Base-by-base conservation (phyloP, 331 rosid species). In the Rhamnella rubrinervis region DNA sequence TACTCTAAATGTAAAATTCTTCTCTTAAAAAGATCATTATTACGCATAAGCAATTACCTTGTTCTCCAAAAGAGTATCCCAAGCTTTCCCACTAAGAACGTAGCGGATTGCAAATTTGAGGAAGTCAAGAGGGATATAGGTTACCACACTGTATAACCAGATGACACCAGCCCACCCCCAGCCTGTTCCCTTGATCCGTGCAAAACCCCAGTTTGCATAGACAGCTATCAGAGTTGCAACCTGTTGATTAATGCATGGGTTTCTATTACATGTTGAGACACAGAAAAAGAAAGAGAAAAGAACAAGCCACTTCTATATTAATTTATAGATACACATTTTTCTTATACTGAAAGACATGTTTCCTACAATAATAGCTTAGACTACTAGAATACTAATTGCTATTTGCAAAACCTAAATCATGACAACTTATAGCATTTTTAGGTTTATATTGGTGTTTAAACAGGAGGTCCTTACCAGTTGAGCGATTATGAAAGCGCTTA, bases 91-190 rank as follows among this genome's bases (percentile, higher is more conserved):
- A 76, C 98, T 93, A 7, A 19, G 85, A 56, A 72, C 84, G 68
- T 93, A 93, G 56, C 98, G 97, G 77, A 91, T 93, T 67, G 84
- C 74, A 55, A 93, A 93, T 77, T 93, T 93, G 59, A 93, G 82
- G 28, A 87, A 0, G 73, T 93, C 98, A 19, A 93, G 96, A 68
- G 98, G 98, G 56, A 91, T 0, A 70, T 93, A 93, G 18, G 97
- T 90, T 62, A 93, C 92, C 52, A 91, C 2, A 75, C 91, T 93
- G 68, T 84, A 93, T 1, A 93, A 72, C 98, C 98, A 93, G 78
- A 93, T 85, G 1, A 93, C 95, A 61, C 88, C 98, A 38, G 98
- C 98, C 98, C 98, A 93, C 25, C 98, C 98, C 98, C 97, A 93
- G 68, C 98, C 98, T 79, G 73, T 63, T 69, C 98, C 98, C 67